Evolutionary conservation across 148 eudicot genomes (phyloP), one percentile per base, ranked within the genome.

Genomic region (Camellia lanceoleosa): DNA sequence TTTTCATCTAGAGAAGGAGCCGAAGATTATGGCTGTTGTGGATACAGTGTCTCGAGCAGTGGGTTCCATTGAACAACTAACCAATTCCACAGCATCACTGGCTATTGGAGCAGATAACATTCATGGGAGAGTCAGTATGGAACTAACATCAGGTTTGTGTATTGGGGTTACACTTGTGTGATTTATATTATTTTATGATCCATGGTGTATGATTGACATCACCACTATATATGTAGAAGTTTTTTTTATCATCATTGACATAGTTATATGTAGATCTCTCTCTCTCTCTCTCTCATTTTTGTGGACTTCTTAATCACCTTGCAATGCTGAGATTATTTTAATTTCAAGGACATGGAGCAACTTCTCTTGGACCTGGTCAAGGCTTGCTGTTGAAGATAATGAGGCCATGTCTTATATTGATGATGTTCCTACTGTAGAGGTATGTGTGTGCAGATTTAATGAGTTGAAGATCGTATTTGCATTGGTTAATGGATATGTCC

Each of bases 261-360:
- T 67, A 47, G 73, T 52, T 16, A 68, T 49, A 14, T n/a, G 20
- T 64, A 7, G 18, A 23, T 49, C 12, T 1, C 5, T 38, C 42
- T 2, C 30, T 20, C 30, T n/a, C 20, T 54, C 16, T 60, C 9
- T 60, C 51, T 41, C 42, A 43, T 30, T 59, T 30, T 43, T 44
- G 23, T 47, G 14, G 46, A 44, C 9, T 56, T 30, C 56, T 58
- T 49, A 13, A 23, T 71, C 38, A 62, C 75, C 67, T 54, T 71
- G 18, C 42, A 47, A 46, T 59, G n/a, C 80, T 87, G 68, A 83
- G 2, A 79, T 52, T 73, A n/a, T 72, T 71, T 68, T 38, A 72
- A 80, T 72, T 73, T 71, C 71, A 79, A 92, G 95, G 92, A 81
- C 68, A 71, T 74, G 90, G 78, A 77, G 78, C 88, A 79, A 76